Base-by-base conservation (phyloP, 257 asterid genomes). In the Galeopsis tetrahit region DNA sequence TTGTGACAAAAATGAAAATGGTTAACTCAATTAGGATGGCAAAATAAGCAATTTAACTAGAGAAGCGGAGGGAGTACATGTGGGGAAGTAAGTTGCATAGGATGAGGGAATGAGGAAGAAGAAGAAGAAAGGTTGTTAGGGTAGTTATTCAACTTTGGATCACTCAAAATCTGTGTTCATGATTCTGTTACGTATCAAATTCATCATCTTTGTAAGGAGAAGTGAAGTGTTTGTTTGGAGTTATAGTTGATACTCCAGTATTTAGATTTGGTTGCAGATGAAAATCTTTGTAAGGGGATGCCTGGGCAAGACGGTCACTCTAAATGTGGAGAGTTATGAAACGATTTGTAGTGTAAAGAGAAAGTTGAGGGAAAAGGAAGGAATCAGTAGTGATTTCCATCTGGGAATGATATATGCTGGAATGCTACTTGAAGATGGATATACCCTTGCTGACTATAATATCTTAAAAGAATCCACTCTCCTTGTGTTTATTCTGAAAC, bases 381-480 rank as follows among this genome's bases (percentile, higher is more conserved):
- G 28, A 21, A 0, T 21, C 28, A 1, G 28, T 21, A 21, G 28
- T 21, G 1, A 21, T 21, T 21, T 0, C 1, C 0, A 21, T 21
- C 28, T 21, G 28, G 28, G 1, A 21, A 21, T 21, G 28, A 21
- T 21, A 21, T 21, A 21, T 21, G 28, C 28, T 21, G 75, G 75
- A 6, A 75, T 61, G 35, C 60, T 53, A 34, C 70, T 75, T 6
- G 59, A 75, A 7, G 66, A 69, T 40, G 51, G 43, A 2, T 3
- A n/a, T 1, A 49, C 66, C 11, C 42, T 75, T 28, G 52, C 57
- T 2, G 8, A 56, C 11, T 69, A 69, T 17, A 21, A 56, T 46
- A 40, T 51, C 9, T 17, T 11, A 1, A 44, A 70, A 59, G 63
- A 76, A 36, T 76, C 76, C 2, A 69, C 68, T 11, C 66, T 75